Evolutionary conservation across 371 early-diverging fungal species (phyloP), one percentile per base, ranked within the genome.

Genomic region (Mortierella sp.): DNA sequence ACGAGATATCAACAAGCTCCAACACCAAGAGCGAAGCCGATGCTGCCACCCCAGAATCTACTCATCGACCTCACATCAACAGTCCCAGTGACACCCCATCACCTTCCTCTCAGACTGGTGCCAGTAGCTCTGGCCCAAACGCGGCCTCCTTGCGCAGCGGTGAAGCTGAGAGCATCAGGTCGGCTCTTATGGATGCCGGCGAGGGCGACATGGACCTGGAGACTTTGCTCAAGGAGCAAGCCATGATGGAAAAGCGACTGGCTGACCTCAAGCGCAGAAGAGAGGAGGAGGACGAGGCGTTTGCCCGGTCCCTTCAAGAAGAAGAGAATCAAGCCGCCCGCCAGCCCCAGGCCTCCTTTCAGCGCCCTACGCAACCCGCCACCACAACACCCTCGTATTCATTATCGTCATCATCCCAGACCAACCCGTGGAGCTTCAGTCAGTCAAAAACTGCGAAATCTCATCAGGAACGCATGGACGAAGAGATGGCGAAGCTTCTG

Each of bases 271-370:
- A 82, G 76, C 77, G 87, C 11, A 44, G 70, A 35, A 74, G 87
- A 12, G 86, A 85, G 46, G 87, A 86, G n/a, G 87, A 82, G 35
- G 87, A 86, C 44, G 87, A 86, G 32, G 72, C 74, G 1, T 72
- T 82, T 58, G 87, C 87, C 27, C 43, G 77, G 18, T 75, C 78
- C 32, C 56, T 86, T 2, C 87, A 86, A 38, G 82, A 86, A 43
- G 82, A 86, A 32, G 87, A 86, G 55, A 11, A 32, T 8, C 48
- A 46, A 21, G 24, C 60, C 7, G 43, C 35, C 55, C 65, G 60
- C 35, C 55, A 46, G 48, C 29, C 54, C 29, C 51, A 51, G 6
- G 18, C 16, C 5, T 16, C 51, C 46, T 11, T 18, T 16, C 70
- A 18, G 43, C n/a, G 2, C 38, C 41, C 10, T 32, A 27, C 43